phyloP scores from a whole-genome alignment of 352 stramenopile species.

The Pythium coloratum region DNA sequence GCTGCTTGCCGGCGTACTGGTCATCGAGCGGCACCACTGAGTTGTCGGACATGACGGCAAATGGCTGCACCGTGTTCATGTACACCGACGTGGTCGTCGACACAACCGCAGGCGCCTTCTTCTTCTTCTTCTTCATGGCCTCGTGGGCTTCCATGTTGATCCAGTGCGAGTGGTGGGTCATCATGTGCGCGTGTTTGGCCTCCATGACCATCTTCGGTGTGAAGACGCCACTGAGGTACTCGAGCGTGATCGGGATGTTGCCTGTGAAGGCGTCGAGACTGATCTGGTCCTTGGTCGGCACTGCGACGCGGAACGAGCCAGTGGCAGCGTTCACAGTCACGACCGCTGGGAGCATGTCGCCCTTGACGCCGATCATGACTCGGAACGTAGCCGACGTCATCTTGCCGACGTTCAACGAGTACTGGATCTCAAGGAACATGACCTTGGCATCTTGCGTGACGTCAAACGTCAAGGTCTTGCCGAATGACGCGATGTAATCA shows the following conservation, averaged over 20 bases:
- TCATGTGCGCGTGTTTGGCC: slow-evolving; percentile 11
- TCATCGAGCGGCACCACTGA: slow-evolving; percentile 29
- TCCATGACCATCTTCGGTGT: slow-evolving; percentile 29
- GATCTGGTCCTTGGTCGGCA: slow-evolving; percentile 28
- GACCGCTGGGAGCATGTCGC: slow-evolving; percentile 27
- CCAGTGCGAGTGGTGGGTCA: slow-evolving; percentile 20
- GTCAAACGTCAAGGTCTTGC: slow-evolving; percentile 30
- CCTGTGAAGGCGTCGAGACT: slow-evolving; percentile 28
- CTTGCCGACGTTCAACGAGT: slow-evolving; percentile 29
- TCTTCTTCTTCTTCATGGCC: slow-evolving; percentile 30
- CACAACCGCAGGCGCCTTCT: slow-evolving; percentile 19
- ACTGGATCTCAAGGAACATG: slow-evolving; percentile 27
- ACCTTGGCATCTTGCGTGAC: slow-evolving; percentile 20
- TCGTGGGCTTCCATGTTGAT: slow-evolving; percentile 26
- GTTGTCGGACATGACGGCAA: slow-evolving; percentile 31
- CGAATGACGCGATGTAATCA: slow-evolving; percentile 32
- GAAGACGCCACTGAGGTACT: slow-evolving; percentile 31
- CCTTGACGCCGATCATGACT: slow-evolving; percentile 33
- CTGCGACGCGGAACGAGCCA: slow-evolving; percentile 24
- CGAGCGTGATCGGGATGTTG: slow-evolving; percentile 27
- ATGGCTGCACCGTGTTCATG: slow-evolving; percentile 33
- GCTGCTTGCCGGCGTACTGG: slow-evolving; percentile 30
- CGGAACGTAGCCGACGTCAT: slow-evolving; percentile 32
- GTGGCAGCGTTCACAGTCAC: slow-evolving; percentile 18
- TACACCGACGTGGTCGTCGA: slow-evolving; percentile 27